These are phyloP conservation scores for Fusarium tupiense DNA, from an alignment of 2,329 filamentous ascomycete genomes.

Conservation along the genomic window DNA sequence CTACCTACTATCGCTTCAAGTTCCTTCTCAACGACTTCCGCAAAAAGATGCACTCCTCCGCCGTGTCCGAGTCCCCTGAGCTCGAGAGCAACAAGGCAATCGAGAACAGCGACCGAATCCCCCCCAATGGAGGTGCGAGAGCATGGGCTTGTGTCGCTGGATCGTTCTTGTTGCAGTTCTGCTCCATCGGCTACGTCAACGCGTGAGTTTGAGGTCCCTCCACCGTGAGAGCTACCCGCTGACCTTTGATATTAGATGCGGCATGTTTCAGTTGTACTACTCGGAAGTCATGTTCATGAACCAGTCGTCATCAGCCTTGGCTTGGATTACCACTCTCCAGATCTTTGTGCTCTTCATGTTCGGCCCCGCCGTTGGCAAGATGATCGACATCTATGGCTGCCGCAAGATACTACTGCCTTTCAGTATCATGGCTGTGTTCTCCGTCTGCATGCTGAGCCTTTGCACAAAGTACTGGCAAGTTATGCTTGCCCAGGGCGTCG, in stretches of 20 bases:
- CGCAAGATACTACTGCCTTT: not conserved
- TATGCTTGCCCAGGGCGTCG: not conserved
- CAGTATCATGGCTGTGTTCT: not conserved
- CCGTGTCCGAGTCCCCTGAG: not conserved
- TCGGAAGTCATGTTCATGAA: not conserved
- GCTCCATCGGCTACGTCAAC: not conserved
- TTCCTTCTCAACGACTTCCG: not conserved
- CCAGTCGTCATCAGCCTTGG: not conserved
- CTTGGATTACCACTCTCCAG: not conserved
- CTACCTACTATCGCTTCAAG: not conserved
- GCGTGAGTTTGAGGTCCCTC: not conserved
- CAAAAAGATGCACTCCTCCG: not conserved
- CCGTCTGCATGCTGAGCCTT: not conserved
- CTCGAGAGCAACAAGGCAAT: not conserved
- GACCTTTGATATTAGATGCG: not conserved
- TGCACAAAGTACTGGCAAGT: not conserved
- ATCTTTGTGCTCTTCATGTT: not conserved
- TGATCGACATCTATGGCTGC: not conserved
- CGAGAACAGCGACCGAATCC: not conserved
- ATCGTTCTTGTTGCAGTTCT: not conserved
- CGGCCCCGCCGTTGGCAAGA: not conserved
- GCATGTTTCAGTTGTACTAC: conserved; percentile 3
- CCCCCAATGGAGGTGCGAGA: not conserved
- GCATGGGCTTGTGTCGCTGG: not conserved
- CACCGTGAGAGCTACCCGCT: not conserved